Conservation (phyloP, 495 filamentous ascomycete genomes). For the Emericellopsis terricola region DNA sequence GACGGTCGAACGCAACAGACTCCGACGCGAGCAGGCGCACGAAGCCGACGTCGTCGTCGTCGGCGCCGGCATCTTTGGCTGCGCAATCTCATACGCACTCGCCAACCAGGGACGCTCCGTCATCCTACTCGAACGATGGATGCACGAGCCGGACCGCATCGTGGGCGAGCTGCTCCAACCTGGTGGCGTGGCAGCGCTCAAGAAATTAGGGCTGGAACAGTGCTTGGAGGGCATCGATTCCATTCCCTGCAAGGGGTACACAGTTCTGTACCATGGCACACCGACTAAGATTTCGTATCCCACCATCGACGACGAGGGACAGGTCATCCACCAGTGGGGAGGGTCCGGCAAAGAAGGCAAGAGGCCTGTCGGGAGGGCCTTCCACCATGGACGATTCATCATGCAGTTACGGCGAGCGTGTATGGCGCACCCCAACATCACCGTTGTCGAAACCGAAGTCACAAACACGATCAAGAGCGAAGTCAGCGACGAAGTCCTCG, state of each 20-base stretch:
- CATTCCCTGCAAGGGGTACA: constrained; percentile 64
- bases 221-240: constrained; percentile 87
- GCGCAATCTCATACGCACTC: constrained; percentile 67
- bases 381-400: constrained; percentile 78
- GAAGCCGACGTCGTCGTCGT: constrained; percentile 69
- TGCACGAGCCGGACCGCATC: constrained; percentile 92
- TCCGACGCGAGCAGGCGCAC: constrained; percentile 23
- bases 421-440: constrained; percentile 47
- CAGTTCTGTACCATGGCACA: constrained; percentile 66
- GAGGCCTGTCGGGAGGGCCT: constrained; percentile 47
- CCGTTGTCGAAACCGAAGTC: constrained; percentile 55
- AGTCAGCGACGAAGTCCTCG: constrained; percentile 45
- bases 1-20: no score
- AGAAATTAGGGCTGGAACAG: constrained; percentile 57
- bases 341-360: constrained; percentile 7
- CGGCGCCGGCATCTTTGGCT: constrained; percentile 79
- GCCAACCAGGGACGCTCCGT: constrained; percentile 77
- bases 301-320: constrained; percentile 12
- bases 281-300: constrained; percentile 68
- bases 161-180: constrained; percentile 92
- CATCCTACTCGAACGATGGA: constrained; percentile 69
- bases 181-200: constrained; percentile 67
- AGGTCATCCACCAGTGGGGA: constrained; percentile 5
- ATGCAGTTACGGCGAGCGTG: constrained; percentile 54
- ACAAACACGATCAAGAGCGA: constrained; percentile 40